These are phyloP conservation scores for Phytopythium aichiense DNA, from an alignment of 352 stramenopile species.

Conservation along the genomic window DNA sequence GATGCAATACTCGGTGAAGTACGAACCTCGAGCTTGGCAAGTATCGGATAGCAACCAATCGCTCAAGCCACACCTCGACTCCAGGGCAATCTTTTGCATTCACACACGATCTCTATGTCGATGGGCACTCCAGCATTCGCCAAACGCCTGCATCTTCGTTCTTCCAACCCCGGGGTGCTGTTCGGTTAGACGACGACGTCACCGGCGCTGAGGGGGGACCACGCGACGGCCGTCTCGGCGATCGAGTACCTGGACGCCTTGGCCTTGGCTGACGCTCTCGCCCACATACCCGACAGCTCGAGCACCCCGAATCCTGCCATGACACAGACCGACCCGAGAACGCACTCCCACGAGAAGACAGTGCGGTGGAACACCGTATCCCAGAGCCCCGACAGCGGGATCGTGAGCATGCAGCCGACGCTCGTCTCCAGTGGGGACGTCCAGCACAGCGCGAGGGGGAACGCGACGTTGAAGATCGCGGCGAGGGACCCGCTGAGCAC, in stretches of 20 bases:
- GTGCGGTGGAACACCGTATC: constrained; percentile 45
- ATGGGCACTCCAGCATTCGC: no score
- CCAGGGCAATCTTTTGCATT: no score
- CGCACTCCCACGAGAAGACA: constrained; percentile 45
- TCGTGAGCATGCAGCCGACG: constrained; percentile 59
- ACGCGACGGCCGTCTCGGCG: constrained; percentile 1
- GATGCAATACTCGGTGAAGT: no score
- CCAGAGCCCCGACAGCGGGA: constrained; percentile 44
- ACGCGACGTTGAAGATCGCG: constrained; percentile 35
- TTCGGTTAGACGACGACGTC: constrained; percentile 1
- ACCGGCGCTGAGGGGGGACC: constrained; percentile 2
- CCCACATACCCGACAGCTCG: constrained; percentile 11
- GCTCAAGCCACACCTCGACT: no score
- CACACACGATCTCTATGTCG: no score
- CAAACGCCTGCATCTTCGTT: no score
- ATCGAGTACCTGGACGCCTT: constrained; percentile 5
- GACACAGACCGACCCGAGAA: constrained; percentile 42
- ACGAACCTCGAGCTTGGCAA: no score
- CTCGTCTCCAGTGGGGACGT: constrained; percentile 58
- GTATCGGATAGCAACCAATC: no score
- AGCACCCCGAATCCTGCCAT: constrained; percentile 51
- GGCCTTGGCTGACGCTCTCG: neutral
- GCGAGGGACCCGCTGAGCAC: constrained; percentile 28
- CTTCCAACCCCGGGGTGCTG: no score
- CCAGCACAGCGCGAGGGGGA: constrained; percentile 45